Base-by-base conservation (phyloP, 2,329 filamentous ascomycete species). In the Xylariaceae sp. region DNA sequence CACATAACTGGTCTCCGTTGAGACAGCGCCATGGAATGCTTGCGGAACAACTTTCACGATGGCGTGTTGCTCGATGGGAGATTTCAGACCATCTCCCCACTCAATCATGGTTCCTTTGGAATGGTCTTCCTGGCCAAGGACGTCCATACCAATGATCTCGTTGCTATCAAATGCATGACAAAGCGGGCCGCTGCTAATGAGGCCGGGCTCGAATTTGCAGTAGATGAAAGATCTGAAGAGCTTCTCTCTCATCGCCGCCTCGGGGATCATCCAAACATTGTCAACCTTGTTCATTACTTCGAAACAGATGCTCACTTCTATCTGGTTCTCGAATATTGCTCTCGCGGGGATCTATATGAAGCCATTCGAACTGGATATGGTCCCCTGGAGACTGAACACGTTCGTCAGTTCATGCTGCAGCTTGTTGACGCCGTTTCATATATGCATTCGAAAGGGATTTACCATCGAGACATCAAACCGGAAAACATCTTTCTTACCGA, bases 61-160 rank as follows among this genome's bases (percentile, higher is more conserved):
- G 89, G 88, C 72, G 83, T 88, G 73, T 75, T 95, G 69, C 85
- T 96, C 69, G 85, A 89, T 70, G 91, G 89, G 71, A 92, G 94
- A 63, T 99, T 94, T 72, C 80, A 88, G 74, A 95, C 92, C 53
- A 80, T 96, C 68, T 89, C 92, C 63, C 92, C 94, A 54, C 87
- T 99, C 76, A 99, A 99, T 71, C 91, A 96, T 80, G 94, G 94
- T 65, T 97, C 94, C 52, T 99, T 97, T 69, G 94, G 94, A 69
- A 95, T 97, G 89, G 94, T 99, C 66, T 96, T 96, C 74, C 86
- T 91, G 74, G 94, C 92, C 56, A 87, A 81, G 70, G 91, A 99
- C 71, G 78, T 85, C 61, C 70, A 79, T 60, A 95, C 88, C 56
- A 83, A 85, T 63, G 79, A 94, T 55, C 81, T 84, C 55, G 94